These are phyloP conservation scores for Urostyla sp. DNA, from an alignment of 73 alveolate genomes.

Conservation along the genomic window DNA sequence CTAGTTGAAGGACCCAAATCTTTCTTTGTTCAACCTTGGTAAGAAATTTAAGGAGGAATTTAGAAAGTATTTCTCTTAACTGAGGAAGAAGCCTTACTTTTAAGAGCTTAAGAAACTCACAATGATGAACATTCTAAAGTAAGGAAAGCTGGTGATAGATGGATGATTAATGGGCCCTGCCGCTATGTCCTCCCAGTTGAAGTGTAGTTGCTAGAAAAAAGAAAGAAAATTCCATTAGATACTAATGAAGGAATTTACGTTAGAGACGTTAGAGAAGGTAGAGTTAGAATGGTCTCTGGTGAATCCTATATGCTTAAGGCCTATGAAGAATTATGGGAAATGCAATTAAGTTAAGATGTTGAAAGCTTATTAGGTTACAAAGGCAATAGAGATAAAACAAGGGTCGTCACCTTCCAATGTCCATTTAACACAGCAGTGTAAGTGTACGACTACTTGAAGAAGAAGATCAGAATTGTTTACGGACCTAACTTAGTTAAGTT, in stretches of 20 bases:
- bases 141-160: conserved; percentile 82
- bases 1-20: conserved; percentile 74
- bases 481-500: conserved; percentile 87
- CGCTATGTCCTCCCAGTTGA: conserved; percentile 81
- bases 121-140: conserved; percentile 64
- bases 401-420: conserved; percentile 78
- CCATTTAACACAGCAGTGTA: conserved; percentile 85
- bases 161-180: conserved; percentile 92
- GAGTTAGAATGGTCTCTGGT: conserved; percentile 79
- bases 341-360: conserved; percentile 74
- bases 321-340: conserved; percentile 88
- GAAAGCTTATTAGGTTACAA: conserved; percentile 68
- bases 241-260: conserved; percentile 88
- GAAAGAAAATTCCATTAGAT: conserved; percentile 83
- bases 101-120: conserved; percentile 82
- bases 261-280: conserved; percentile 83
- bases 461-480: conserved; percentile 71
- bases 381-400: conserved; percentile 49
- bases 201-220: conserved; percentile 72
- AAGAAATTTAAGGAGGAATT: conserved; percentile 79
- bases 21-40: conserved; percentile 89
- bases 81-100: conserved; percentile 83
- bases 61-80: conserved; percentile 68
- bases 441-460: conserved; percentile 84
- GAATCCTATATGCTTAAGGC: conserved; percentile 85